A percentile compares a stretch with the other conserved stretches of the same genome.
phyloP scores from a whole-genome alignment of 2,329 filamentous ascomycete genomes.

The Penicillium paneum region DNA sequence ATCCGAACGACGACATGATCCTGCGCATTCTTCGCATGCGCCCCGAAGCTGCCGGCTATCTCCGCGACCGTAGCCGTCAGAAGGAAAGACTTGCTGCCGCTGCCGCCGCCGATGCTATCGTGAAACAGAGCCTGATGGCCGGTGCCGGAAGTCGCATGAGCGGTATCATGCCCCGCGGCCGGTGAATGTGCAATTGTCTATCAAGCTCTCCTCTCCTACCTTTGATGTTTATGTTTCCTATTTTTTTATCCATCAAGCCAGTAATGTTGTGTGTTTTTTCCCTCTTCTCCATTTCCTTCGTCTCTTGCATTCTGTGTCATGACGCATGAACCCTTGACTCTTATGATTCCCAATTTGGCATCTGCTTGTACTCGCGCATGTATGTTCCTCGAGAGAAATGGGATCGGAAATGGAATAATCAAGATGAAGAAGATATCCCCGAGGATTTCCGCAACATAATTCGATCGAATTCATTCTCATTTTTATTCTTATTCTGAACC shows the following conservation, averaged over 20 bases:
- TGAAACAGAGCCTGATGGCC: conserved; percentile 78
- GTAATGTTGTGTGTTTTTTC: neutral
- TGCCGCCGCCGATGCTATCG: conserved; percentile 89
- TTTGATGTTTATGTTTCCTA: neutral
- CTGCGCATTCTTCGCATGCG: conserved; percentile 91
- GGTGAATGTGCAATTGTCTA: conserved; percentile 19
- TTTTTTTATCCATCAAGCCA: conserved; percentile 2
- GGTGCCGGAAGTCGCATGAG: conserved; percentile 54
- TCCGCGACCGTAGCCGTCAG: conserved; percentile 86
- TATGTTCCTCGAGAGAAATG: neutral
- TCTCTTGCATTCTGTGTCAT: conserved; percentile 4
- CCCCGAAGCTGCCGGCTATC: conserved; percentile 80
- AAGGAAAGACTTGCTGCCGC: conserved; percentile 89
- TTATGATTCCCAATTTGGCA: conserved; percentile 16
- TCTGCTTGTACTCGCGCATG: conserved; percentile 6
- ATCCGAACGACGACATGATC: conserved; percentile 98
- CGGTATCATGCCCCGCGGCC: conserved; percentile 36
- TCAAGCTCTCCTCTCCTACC: conserved; percentile 4
- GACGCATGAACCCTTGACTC: conserved; percentile 3
- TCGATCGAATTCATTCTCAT: neutral
- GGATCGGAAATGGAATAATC: neutral
- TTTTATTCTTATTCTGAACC: neutral
- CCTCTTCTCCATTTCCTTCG: neutral
- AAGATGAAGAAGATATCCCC: neutral
- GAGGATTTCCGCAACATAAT: neutral